Percentiles rank a stretch among this genome's conserved stretches.
These are phyloP conservation scores for Neonectria punicea DNA, from an alignment of 2,329 filamentous ascomycete genomes.

Conservation along the genomic window DNA sequence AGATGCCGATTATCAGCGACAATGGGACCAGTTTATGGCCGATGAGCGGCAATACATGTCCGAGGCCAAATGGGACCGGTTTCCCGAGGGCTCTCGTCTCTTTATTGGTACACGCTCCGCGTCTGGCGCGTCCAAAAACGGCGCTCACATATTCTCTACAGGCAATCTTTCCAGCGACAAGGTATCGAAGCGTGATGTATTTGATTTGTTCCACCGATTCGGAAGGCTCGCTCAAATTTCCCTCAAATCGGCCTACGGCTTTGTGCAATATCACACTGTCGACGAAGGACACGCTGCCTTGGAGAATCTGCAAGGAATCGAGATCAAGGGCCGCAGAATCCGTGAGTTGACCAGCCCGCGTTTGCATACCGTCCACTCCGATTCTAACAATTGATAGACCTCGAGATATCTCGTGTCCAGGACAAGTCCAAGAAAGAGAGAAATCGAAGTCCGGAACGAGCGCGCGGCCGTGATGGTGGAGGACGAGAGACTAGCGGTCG, in stretches of 20 bases:
- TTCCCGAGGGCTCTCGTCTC: constrained; percentile 79
- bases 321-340: constrained; percentile 90
- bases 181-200: constrained; percentile 93
- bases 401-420: constrained; percentile 90
- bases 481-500: constrained; percentile 33
- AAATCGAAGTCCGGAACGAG: constrained; percentile 71
- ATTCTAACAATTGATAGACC: constrained; percentile 63
- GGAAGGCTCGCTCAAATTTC: constrained; percentile 93
- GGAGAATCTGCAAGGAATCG: constrained; percentile 79
- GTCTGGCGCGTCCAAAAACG: constrained; percentile 41
- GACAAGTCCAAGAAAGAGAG: constrained; percentile 75
- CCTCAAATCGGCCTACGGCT: constrained; percentile 96
- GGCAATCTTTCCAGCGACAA: constrained; percentile 93
- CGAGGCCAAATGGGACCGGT: constrained; percentile 84
- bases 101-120: constrained; percentile 75
- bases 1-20: constrained; percentile 66
- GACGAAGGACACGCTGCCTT: constrained; percentile 80
- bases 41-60: constrained; percentile 81
- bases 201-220: constrained; percentile 87
- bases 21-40: constrained; percentile 77
- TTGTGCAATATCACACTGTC: constrained; percentile 89
- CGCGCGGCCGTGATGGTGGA: constrained; percentile 40
- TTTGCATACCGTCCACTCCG: background rate
- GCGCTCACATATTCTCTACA: constrained; percentile 52
- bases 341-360: constrained; percentile 68